These are phyloP conservation scores for Oryza glaberrima DNA, from an alignment of 176 grass and related monocot genomes.

Conservation along the genomic window DNA sequence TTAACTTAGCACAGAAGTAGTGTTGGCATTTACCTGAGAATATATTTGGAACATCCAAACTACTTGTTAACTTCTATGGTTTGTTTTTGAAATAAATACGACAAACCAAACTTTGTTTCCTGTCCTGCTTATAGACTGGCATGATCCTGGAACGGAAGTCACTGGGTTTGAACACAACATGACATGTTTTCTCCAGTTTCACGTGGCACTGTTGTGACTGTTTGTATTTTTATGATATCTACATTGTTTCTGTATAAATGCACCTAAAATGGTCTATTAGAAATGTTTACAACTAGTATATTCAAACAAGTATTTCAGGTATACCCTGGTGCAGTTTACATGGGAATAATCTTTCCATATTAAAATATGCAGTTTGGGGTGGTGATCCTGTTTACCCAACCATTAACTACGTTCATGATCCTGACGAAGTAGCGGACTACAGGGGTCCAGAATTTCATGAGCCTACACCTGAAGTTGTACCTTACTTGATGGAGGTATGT, in stretches of 20 bases:
- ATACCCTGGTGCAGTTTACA: neutral
- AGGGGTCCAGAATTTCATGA: conserved; percentile 90
- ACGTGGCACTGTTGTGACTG: neutral
- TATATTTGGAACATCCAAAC: neutral
- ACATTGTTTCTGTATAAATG: conserved; percentile 1
- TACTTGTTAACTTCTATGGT: conserved; percentile 3
- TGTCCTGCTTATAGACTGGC: conserved; percentile 8
- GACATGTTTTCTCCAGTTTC: conserved; percentile 1
- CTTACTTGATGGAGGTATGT: conserved; percentile 84
- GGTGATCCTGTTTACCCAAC: conserved; percentile 99
- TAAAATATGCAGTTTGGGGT: conserved; percentile 80
- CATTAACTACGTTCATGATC: conserved; percentile 92
- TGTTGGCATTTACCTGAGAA: neutral
- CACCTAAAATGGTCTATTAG: neutral
- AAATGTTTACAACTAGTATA: neutral
- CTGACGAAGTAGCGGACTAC: conserved; percentile 77
- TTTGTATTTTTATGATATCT: neutral
- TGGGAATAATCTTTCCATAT: conserved; percentile 30
- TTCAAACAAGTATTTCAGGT: neutral
- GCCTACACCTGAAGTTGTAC: conserved; percentile 75
- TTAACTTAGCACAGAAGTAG: conserved; percentile 6
- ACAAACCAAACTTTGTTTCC: neutral
- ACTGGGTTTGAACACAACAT: neutral
- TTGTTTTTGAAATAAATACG: conserved; percentile 15
- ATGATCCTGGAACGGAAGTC: neutral